Conservation (phyloP, 495 filamentous ascomycete species). For the Astrocystis sublimbata region DNA sequence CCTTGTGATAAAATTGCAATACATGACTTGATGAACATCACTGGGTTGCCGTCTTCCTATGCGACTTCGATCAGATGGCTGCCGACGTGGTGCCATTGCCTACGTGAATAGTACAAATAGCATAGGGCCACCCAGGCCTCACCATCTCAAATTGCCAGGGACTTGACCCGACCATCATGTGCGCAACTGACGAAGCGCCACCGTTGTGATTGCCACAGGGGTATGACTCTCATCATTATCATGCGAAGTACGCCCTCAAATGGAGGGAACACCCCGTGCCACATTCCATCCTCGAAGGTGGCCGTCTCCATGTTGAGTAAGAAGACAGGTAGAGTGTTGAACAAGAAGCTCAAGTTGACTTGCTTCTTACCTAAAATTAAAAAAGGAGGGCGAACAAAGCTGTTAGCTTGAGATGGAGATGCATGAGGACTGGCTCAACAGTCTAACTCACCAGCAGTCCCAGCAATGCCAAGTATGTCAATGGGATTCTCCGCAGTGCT, state of each 20-base stretch:
- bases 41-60: no score
- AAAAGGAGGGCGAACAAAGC: no score
- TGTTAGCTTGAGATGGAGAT: background rate
- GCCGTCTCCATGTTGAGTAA: constrained; percentile 39
- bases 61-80: no score
- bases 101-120: no score
- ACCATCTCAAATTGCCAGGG: constrained; percentile 3
- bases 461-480: constrained; percentile 1
- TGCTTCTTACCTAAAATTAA: constrained; percentile 19
- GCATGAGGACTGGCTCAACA: background rate
- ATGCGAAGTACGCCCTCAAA: constrained; percentile 10
- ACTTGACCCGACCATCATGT: background rate
- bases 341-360: constrained; percentile 23
- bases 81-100: no score
- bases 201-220: constrained; percentile 29
- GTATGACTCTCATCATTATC: constrained; percentile 17
- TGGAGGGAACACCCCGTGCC: constrained; percentile 25
- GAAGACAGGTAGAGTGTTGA: constrained; percentile 40
- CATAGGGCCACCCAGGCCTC: no score
- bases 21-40: no score
- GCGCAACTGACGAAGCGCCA: constrained; percentile 37
- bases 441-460: background rate
- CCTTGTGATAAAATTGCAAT: no score
- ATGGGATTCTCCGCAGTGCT: constrained; percentile 25
- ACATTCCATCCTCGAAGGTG: constrained; percentile 40